A percentile compares a stretch with the other conserved stretches of the same genome.
These are phyloP conservation scores for Salinomyces thailandicus DNA, from an alignment of 2,329 filamentous ascomycete genomes.

Conservation along the genomic window DNA sequence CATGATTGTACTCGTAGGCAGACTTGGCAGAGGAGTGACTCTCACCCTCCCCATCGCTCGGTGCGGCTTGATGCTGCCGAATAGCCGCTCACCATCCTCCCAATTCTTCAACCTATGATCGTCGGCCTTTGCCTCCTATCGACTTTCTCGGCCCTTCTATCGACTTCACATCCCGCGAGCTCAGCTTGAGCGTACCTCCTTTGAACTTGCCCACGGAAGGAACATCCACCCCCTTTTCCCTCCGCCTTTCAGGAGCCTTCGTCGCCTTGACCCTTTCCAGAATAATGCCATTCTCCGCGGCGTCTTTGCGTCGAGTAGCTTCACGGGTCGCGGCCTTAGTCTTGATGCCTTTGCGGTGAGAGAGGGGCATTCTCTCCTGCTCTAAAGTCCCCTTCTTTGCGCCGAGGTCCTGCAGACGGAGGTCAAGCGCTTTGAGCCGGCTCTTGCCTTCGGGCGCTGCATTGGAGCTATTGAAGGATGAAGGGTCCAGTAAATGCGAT, in stretches of 20 bases:
- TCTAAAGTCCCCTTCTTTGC: slow-evolving; percentile 63
- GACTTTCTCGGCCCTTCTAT: slow-evolving; percentile 47
- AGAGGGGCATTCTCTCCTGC: slow-evolving; percentile 83
- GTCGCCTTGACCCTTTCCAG: slow-evolving; percentile 52
- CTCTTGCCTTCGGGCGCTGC: slow-evolving; percentile 50
- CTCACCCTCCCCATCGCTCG: no score
- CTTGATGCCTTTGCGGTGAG: slow-evolving; percentile 73
- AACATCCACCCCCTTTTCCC: slow-evolving; percentile 57
- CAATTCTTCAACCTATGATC: no score
- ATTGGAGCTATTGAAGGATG: slow-evolving; percentile 42
- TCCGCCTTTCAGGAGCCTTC: slow-evolving; percentile 31
- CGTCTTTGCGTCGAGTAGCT: slow-evolving; percentile 61
- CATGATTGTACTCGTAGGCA: no score
- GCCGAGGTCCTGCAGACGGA: slow-evolving; percentile 72
- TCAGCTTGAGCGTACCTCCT: slow-evolving; percentile 69
- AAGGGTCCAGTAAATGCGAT: slow-evolving; percentile 69
- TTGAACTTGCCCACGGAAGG: slow-evolving; percentile 72
- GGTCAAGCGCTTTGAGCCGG: slow-evolving; percentile 69
- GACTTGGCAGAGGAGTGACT: no score
- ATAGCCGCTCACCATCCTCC: no score
- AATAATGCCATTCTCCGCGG: slow-evolving; percentile 81
- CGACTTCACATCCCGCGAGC: slow-evolving; percentile 61
- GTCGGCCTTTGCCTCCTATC: slow-evolving; percentile 20
- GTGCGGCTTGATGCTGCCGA: no score
- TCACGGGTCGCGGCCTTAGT: slow-evolving; percentile 57